phyloP scores from a whole-genome alignment of 768 basidiomycete genomes.

The Antrodiella citrinella region DNA sequence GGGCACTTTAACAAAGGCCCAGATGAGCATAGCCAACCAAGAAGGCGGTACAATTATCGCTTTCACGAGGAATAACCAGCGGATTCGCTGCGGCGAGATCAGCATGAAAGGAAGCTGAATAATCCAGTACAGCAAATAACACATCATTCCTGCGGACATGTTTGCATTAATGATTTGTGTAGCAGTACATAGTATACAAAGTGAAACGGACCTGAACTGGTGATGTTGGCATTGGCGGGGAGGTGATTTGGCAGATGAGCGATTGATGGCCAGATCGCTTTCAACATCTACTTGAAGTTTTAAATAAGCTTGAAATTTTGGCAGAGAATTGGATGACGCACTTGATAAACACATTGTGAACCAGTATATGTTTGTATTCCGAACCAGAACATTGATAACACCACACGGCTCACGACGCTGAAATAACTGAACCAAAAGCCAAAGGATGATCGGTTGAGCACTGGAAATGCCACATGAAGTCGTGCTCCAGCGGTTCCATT shows the following conservation, averaged over 20 bases:
- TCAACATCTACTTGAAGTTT: constrained; percentile 46
- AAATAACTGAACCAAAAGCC: constrained; percentile 91
- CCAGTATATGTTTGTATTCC: constrained; percentile 54
- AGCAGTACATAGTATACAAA: too few relatives aligned
- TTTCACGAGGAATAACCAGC: constrained; percentile 69
- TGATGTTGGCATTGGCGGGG: constrained; percentile 49
- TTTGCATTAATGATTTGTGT: too few relatives aligned
- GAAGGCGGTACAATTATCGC: constrained; percentile 34
- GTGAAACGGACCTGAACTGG: constrained; percentile 42
- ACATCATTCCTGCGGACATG: constrained; percentile 46
- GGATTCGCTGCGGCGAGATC: constrained; percentile 69
- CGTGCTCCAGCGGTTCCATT: constrained; percentile 77
- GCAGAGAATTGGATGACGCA: constrained; percentile 5
- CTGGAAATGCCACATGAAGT: constrained; percentile 67
- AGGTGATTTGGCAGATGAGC: constrained; percentile 58
- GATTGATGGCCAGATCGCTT: constrained; percentile 76
- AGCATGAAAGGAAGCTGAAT: constrained; percentile 68
- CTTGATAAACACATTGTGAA: constrained; percentile 70
- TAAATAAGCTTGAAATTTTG: background rate
- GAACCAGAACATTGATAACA: constrained; percentile 81
- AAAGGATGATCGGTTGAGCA: constrained; percentile 80
- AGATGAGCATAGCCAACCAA: constrained; percentile 60
- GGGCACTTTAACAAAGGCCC: constrained; percentile 68
- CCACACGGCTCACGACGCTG: constrained; percentile 65
- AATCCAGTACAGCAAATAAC: constrained; percentile 73